Conservation (phyloP, 192 early-diverging fungal species). For the Linnemannia exigua region DNA sequence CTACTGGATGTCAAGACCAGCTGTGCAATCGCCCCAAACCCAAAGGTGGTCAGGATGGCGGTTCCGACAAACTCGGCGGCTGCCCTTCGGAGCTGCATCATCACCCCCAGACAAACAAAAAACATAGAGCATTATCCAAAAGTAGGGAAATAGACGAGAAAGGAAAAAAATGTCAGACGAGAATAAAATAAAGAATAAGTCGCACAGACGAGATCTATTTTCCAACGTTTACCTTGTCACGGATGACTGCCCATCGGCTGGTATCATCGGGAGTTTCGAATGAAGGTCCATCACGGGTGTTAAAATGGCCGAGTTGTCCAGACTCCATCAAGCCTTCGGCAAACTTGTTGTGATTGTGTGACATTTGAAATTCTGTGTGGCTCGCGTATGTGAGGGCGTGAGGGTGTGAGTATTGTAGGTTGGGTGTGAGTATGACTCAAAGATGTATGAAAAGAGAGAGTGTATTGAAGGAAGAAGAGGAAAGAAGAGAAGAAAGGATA, state of each 20-base stretch:
- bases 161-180: background rate
- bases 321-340: conserved; percentile 14
- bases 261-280: background rate
- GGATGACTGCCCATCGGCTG: background rate
- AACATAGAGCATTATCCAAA: background rate
- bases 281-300: background rate
- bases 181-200: no score
- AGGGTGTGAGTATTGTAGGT: background rate
- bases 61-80: conserved; percentile 82
- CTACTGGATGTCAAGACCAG: background rate
- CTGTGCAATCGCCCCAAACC: conserved; percentile 71
- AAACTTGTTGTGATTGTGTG: background rate
- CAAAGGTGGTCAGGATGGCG: conserved; percentile 70
- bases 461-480: background rate
- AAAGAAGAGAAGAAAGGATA: background rate
- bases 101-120: background rate
- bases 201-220: no score
- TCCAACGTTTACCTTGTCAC: conserved; percentile 9
- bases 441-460: background rate
- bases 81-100: conserved; percentile 20
- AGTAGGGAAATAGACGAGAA: no score
- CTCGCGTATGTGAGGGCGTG: no score
- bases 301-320: background rate
- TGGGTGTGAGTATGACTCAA: background rate
- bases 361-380: no score